Evolutionary conservation across 805 yeast species (phyloP).

Genomic region (Tetrapisispora taiwanensis): DNA sequence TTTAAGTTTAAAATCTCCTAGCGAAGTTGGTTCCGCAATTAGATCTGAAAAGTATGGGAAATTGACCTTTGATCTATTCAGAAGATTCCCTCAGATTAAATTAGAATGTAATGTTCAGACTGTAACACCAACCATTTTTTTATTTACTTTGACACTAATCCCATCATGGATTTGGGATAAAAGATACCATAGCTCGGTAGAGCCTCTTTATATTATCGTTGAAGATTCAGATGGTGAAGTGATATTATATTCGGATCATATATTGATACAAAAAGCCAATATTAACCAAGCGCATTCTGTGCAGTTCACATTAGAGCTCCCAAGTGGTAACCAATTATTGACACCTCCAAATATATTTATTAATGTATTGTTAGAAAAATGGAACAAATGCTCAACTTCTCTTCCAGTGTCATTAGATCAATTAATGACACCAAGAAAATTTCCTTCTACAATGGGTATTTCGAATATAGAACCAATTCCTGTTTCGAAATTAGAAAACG

Average conservation of each 20-base stretch:
- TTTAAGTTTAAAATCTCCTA: constrained; percentile 50
- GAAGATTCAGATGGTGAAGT: constrained; percentile 80
- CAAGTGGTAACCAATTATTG: constrained; percentile 14
- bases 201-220: constrained; percentile 58
- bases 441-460: constrained; percentile 21
- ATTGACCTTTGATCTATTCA: constrained; percentile 45
- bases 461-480: constrained; percentile 35
- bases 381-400: constrained; percentile 69
- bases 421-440: constrained; percentile 21
- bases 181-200: constrained; percentile 50
- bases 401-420: constrained; percentile 40
- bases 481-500: constrained; percentile 37
- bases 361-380: constrained; percentile 63
- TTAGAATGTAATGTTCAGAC: constrained; percentile 63
- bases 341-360: constrained; percentile 68
- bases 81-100: constrained; percentile 62
- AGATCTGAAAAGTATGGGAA: constrained; percentile 60
- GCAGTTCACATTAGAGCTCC: constrained; percentile 48
- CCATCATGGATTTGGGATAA: constrained; percentile 79
- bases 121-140: constrained; percentile 55
- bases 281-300: constrained; percentile 46
- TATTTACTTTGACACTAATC: constrained; percentile 52
- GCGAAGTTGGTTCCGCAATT: constrained; percentile 76
- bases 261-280: constrained; percentile 42
- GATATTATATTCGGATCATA: constrained; percentile 47